A percentile compares a stretch with the other conserved stretches of the same genome.
These are phyloP conservation scores for Saccharomycopsis vini DNA, from an alignment of 805 yeast species.

Conservation along the genomic window DNA sequence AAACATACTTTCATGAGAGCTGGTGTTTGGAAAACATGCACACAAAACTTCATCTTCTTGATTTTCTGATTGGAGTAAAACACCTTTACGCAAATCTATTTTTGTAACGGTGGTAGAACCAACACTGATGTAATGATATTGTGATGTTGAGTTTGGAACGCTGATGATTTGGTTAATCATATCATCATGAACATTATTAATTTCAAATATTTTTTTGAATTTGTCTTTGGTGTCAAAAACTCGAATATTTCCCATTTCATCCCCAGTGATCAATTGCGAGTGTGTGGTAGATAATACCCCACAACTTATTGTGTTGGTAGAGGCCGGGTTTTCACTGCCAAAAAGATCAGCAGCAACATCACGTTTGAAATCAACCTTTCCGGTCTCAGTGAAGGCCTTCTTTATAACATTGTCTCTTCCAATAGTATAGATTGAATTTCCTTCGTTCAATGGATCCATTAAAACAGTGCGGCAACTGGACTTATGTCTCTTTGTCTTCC, in stretches of 20 bases:
- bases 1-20: conserved; percentile 52
- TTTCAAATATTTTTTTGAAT: conserved; percentile 33
- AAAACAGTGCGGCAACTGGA: conserved; percentile 72
- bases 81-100: conserved; percentile 69
- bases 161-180: conserved; percentile 67
- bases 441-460: conserved; percentile 53
- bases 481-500: conserved; percentile 90
- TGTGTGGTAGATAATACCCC: conserved; percentile 31
- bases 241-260: conserved; percentile 61
- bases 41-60: conserved; percentile 90
- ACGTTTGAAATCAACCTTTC: conserved; percentile 59
- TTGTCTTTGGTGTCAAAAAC: conserved; percentile 50
- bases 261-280: conserved; percentile 44
- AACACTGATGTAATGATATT: conserved; percentile 67
- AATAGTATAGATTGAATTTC: conserved; percentile 50
- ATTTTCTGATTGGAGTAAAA: conserved; percentile 63
- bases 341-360: conserved; percentile 22
- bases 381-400: conserved; percentile 60
- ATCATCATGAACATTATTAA: conserved; percentile 60
- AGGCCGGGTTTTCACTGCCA: conserved; percentile 15
- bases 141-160: conserved; percentile 53
- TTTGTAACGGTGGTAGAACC: conserved; percentile 79
- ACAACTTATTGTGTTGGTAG: conserved; percentile 19
- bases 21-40: conserved; percentile 57
- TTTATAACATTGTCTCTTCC: conserved; percentile 80